phyloP scores from a whole-genome alignment of 1,139 yeast genomes.

The Candida anutae region DNA sequence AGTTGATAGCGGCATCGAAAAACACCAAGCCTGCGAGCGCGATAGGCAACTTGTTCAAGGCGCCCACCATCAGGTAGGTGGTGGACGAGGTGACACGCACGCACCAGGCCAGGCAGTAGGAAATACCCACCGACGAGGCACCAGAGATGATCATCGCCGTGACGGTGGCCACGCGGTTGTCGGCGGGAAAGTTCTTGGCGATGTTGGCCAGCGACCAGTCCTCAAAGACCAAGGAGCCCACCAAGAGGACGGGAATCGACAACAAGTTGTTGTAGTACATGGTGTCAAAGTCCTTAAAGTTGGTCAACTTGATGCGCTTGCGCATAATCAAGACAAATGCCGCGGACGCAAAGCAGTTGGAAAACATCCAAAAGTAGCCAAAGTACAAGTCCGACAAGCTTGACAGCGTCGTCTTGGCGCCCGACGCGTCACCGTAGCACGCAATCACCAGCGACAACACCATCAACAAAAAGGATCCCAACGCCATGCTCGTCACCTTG shows the following conservation, averaged over 20 bases:
- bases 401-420: conserved; percentile 20
- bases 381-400: conserved; percentile 45
- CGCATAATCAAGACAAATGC: conserved; percentile 91
- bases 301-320: conserved; percentile 93
- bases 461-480: conserved; percentile 83
- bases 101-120: conserved; percentile 99
- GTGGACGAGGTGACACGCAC: conserved; percentile 98
- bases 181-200: conserved; percentile 68
- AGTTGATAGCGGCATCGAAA: conserved; percentile 92
- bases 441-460: conserved; percentile 91
- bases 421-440: conserved; percentile 63
- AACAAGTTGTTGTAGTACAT: conserved; percentile 95
- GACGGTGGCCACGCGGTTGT: conserved; percentile 57
- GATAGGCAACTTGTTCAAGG: conserved; percentile 94
- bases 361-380: conserved; percentile 95
- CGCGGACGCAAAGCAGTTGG: conserved; percentile 91
- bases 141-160: conserved; percentile 88
- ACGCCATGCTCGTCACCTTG: conserved; percentile 79
- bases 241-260: conserved; percentile 79
- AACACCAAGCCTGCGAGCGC: conserved; percentile 90
- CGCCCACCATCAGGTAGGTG: conserved; percentile 98
- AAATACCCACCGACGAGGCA: conserved; percentile 88
- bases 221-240: conserved; percentile 71
- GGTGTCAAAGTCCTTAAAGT: conserved; percentile 96
- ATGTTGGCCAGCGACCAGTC: conserved; percentile 87